Evolutionary conservation across 306 rosid species (phyloP), one percentile per base, ranked within the genome.

Genomic region (Vachellia pachyceras): DNA sequence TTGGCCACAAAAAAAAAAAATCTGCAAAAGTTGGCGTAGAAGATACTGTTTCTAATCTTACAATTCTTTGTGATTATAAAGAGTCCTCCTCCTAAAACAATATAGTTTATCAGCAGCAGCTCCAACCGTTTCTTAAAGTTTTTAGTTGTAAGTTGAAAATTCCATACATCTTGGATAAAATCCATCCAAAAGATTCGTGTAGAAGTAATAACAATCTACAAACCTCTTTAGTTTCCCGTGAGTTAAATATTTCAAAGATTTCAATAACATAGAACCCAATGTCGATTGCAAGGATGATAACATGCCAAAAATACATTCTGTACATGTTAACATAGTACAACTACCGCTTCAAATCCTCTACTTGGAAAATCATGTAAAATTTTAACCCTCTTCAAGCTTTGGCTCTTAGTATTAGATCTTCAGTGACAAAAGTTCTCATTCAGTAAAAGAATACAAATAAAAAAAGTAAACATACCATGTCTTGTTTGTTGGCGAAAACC

Each of bases 401-500:
- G 35, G 40, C 20, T 61, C 61, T 52, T 29, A 40, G 22, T 60
- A 46, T 46, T 46, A 49, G 47, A 66, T 73, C 69, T 46, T 63
- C 37, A 78, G 65, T 35, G 81, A 60, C 36, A 77, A 76, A 67
- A 23, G 46, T 29, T 73, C 40, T 35, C 23, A 77, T 81, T 76
- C 50, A 63, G 72, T 20, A 22, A 80, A 60, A 77, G 47, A 79
- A 78, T 12, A 74, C 1, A 82, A 29, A 83, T 60, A 46, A 83
- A 72, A 76, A 2, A 75, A 80, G 64, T 54, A 78, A 13, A 80
- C 97, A 54, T 95, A 95, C 98, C 97, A 95, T 87, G 85, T 95
- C 98, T 68, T 95, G 98, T 87, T 95, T 95, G 80, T 95, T 95
- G 35, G 98, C 98, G 84, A 95, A 95, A 77, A 95, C 97, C 92